Conservation (phyloP, 225 moss, liverwort and hornwort genomes). For the Marchantia paleacea region DNA sequence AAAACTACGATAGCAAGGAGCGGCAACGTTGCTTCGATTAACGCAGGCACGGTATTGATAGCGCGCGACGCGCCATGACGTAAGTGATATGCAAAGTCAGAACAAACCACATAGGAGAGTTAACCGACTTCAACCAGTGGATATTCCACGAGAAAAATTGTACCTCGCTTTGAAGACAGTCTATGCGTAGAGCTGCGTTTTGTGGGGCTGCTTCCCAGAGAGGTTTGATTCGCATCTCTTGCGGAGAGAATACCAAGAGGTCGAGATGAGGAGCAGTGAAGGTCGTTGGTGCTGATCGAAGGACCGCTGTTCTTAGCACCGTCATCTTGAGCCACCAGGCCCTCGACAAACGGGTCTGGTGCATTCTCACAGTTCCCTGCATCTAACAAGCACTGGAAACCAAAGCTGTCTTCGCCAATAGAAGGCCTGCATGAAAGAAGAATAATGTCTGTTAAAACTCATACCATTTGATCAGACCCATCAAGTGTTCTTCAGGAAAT, state of each 20-base stretch:
- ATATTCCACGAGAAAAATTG: too few relatives aligned
- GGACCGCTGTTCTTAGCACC: not conserved
- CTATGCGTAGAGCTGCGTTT: not conserved
- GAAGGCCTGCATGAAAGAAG: conserved; percentile 4
- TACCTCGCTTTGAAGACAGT: conserved; percentile 16
- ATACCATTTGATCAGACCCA: not conserved
- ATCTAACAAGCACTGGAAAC: conserved; percentile 20
- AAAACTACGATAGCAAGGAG: not conserved
- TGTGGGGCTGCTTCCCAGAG: not conserved
- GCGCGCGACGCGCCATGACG: not conserved
- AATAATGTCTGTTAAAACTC: not conserved
- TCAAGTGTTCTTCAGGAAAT: too few relatives aligned
- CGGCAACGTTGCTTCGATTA: too few relatives aligned
- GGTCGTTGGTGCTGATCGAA: not conserved
- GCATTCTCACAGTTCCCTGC: not conserved
- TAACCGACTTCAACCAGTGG: not conserved
- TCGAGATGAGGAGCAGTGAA: not conserved
- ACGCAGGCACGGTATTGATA: not conserved
- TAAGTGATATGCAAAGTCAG: not conserved
- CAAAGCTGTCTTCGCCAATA: conserved; percentile 33
- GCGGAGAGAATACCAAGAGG: conserved; percentile 4
- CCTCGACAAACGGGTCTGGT: not conserved
- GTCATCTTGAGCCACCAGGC: not conserved
- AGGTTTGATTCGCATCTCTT: conserved; percentile 10
- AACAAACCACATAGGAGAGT: too few relatives aligned